Evolutionary conservation across 176 grass and related monocot genomes (phyloP).

Genomic region (Triticum aestivum): IWGSC_CS_RefSeq_v2.1 NC_057813.1:712205765-712206264

Average conservation of each 20-base stretch:
- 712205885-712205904: not conserved
- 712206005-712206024: not conserved
- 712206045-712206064: conserved; percentile 26
- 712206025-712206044: conserved; percentile 21
- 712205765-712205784: not conserved
- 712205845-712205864: not conserved
- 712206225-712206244: conserved; percentile 44
- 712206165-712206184: not conserved
- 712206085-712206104: not conserved
- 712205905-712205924: conserved; percentile 13
- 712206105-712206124: not conserved
- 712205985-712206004: not conserved
- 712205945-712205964: not conserved
- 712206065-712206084: conserved; percentile 20
- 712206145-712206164: not conserved
- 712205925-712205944: conserved; percentile 12
- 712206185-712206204: not conserved
- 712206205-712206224: conserved; percentile 48
- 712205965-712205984: not conserved
- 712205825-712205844: not conserved
- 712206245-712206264: not conserved
- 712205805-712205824: not conserved
- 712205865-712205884: not conserved
- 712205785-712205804: conserved; percentile 17
- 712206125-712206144: not conserved